Evolutionary conservation across 805 yeast species (phyloP), one percentile per base, ranked within the genome.

Genomic region (Wickerhamomyces chaumierensis): DNA sequence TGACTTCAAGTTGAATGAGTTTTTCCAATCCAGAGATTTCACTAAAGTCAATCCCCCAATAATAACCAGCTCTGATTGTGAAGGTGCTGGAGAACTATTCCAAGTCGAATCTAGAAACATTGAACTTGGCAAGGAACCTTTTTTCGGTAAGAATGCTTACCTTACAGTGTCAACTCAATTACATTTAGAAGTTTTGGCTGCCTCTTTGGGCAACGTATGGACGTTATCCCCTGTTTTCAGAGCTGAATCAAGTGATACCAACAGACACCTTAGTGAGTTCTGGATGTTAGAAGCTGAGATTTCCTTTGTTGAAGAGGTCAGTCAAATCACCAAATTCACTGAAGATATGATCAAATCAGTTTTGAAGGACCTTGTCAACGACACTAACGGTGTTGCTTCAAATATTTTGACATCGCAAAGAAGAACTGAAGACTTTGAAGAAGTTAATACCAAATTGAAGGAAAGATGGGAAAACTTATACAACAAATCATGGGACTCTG

Each of bases 221-320:
- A 77, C 94, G 0, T 53, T 90, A 18, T 68, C 87, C 0, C 98
- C 98, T 2, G 85, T 95, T 41, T 92, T 92, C 56, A 67, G 99
- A 45, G 97, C 98, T 0, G 99, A 92, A 53, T 72, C 72, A 37
- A 81, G 94, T 41, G 88, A 86, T 53, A 92, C 99, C 0, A 83
- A 78, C 50, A 69, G 98, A 37, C 99, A 92, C 57, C 60, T 92
- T 42, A 73, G 90, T 42, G 99, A 92, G 58, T 92, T 92, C 57
- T 92, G 96, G 96, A 88, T 92, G 96, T 60, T 92, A 3, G 99
- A 92, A 58, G 94, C 87, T 0, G 99, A 92, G 55, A 58, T 86
- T 17, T 77, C 85, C 8, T 83, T 82, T 56, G 60, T 81, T 2
- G 65, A 67, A 5, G 58, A 65, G 13, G 70, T 88, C 6, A 52